Conservation (phyloP, 2,329 filamentous ascomycete genomes). For the Chaetomium globosum region DNA sequence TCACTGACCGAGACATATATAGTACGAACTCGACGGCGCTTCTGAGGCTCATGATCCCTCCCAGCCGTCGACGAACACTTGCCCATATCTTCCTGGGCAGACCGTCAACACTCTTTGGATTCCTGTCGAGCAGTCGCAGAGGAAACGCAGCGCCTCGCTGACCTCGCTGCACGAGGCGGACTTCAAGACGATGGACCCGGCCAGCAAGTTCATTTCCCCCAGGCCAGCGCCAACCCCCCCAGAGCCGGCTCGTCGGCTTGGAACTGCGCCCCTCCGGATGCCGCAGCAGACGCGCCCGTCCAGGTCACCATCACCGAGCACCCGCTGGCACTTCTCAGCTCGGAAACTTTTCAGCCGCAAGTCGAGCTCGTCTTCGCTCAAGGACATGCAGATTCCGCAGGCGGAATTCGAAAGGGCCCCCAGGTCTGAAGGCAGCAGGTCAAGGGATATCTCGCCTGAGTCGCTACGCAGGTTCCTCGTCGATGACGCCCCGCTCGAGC, state of each 20-base stretch:
- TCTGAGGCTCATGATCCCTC: slow-evolving; percentile 74
- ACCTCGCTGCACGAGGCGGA: slow-evolving; percentile 61
- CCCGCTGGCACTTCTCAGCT: slow-evolving; percentile 50
- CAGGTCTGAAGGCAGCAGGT: slow-evolving; percentile 48
- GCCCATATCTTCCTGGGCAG: slow-evolving; percentile 86
- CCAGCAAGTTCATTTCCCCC: slow-evolving; percentile 73
- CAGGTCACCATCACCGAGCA: slow-evolving; percentile 53
- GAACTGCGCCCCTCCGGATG: slow-evolving; percentile 42
- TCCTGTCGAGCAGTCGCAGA: slow-evolving; percentile 66
- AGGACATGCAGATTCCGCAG: slow-evolving; percentile 37
- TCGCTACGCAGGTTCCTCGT: slow-evolving; percentile 56
- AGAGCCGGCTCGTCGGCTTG: slow-evolving; percentile 43
- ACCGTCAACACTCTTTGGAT: slow-evolving; percentile 82
- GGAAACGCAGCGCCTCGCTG: slow-evolving; percentile 66
- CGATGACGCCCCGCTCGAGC: slow-evolving; percentile 47
- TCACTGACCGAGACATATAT: slow-evolving; percentile 47
- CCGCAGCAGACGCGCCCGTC: slow-evolving; percentile 44
- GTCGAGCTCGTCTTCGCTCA: slow-evolving; percentile 39
- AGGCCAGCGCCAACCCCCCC: slow-evolving; percentile 59
- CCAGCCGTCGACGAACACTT: slow-evolving; percentile 73
- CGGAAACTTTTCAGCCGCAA: slow-evolving; percentile 56
- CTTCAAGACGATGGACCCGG: slow-evolving; percentile 75
- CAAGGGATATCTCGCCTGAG: slow-evolving; percentile 59
- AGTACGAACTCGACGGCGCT: slow-evolving; percentile 83
- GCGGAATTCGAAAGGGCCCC: slow-evolving; percentile 41